phyloP scores from a whole-genome alignment of 176 grass and related monocot species.

The Canna indica region DNA sequence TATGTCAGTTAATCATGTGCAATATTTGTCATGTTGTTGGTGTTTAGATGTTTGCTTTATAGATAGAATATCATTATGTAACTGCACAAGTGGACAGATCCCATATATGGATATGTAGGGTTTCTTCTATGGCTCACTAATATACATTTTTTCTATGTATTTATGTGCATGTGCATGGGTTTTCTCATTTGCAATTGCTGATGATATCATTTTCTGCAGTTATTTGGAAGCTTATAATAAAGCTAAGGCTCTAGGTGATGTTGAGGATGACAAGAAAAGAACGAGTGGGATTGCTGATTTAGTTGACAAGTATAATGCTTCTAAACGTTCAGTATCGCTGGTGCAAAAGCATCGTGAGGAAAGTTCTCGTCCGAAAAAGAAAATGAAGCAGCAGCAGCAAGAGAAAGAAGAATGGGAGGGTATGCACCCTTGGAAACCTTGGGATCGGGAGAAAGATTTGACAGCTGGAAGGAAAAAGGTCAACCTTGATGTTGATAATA shows the following conservation, averaged over 20 bases:
- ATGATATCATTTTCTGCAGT: slow-evolving; percentile 31
- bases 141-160: neutral
- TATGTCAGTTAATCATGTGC: slow-evolving; percentile 21
- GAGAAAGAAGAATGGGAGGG: slow-evolving; percentile 77
- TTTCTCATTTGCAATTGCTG: slow-evolving; percentile 11
- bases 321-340: slow-evolving; percentile 56
- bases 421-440: slow-evolving; percentile 93
- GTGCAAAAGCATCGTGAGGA: slow-evolving; percentile 66
- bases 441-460: slow-evolving; percentile 93
- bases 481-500: slow-evolving; percentile 51
- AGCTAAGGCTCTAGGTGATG: slow-evolving; percentile 69
- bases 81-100: neutral
- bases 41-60: neutral
- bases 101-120: too few relatives aligned
- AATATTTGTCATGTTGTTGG: neutral
- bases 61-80: neutral
- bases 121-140: neutral
- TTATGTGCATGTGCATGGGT: neutral
- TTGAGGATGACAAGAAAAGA: slow-evolving; percentile 34
- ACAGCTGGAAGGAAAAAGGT: slow-evolving; percentile 61
- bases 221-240: slow-evolving; percentile 92
- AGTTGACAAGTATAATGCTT: slow-evolving; percentile 74
- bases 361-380: slow-evolving; percentile 26
- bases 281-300: slow-evolving; percentile 36
- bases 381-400: slow-evolving; percentile 47